Evolutionary conservation across 2,329 filamentous ascomycete species (phyloP), one percentile per base, ranked within the genome.

Genomic region (Nannizziopsis barbatae): DNA sequence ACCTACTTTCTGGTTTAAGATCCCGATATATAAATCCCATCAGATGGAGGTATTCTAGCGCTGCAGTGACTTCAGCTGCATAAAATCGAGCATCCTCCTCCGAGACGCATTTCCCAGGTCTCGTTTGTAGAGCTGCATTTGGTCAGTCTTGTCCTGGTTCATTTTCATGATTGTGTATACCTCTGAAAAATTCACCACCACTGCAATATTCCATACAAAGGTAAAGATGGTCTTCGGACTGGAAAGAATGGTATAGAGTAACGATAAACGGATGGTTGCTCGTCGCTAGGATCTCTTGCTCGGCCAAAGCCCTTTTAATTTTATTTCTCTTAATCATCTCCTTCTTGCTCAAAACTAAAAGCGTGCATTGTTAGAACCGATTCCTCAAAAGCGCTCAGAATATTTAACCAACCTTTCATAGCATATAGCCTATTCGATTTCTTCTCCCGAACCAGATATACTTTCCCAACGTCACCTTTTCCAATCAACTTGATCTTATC

Each of bases 321-420:
- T 98, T 98, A 75, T 98, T 98, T 50, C 92, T 84, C 74, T 98
- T 98, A 69, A 98, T 98, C 92, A 98, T 98, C 69, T 98, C 92
- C 74, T 96, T 95, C 71, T 98, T 98, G 76, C 89, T 96, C 67
- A 98, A 66, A 5, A 98, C 92, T 96, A 62, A 12, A 41, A 46
- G 45, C 69, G 58, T 8, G 40, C 53, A 55, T 50, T n/a, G 38
- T 38, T 15, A 45, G 10, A 37, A 47, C 15, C n/a, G 32, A 38
- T 30, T 18, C 8, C n/a, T 15, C 5, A 5, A 32, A 22, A 2
- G 14, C 4, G 20, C 17, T 11, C 20, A 15, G 30, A 18, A 8
- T 1, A 38, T 18, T 12, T 27, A 27, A 18, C 5, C 57, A 66
- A 95, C 90, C 90, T 71, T 98, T 98, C 92, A 98, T 98, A 47